Evolutionary conservation across 805 yeast species (phyloP).

Genomic region (Teunomyces kruisii): DNA sequence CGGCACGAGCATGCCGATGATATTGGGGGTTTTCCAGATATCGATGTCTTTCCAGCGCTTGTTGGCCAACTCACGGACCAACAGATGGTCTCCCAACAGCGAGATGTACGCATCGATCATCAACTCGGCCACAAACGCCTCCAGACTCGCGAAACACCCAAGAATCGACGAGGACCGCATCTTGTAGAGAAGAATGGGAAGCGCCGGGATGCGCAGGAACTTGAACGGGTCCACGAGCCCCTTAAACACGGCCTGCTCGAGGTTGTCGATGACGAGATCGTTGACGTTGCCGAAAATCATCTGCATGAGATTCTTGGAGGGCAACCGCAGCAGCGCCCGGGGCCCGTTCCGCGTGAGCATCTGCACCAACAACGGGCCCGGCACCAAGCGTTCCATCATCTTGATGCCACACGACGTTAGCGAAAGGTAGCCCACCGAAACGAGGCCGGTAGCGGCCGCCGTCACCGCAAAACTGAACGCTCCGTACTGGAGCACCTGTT

Average conservation of each 20-base stretch:
- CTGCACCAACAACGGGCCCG: constrained; percentile 30
- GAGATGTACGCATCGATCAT: constrained; percentile 38
- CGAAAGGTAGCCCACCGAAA: constrained; percentile 40
- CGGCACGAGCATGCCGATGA: constrained; percentile 37
- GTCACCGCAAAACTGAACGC: constrained; percentile 35
- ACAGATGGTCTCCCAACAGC: constrained; percentile 35
- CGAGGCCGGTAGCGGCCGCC: constrained; percentile 40
- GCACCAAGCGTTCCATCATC: constrained; percentile 37
- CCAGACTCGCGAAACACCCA: constrained; percentile 21
- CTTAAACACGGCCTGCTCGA: constrained; percentile 29
- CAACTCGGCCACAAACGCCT: constrained; percentile 25
- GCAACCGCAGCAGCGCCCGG: neutral
- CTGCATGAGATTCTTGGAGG: neutral
- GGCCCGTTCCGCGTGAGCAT: constrained; percentile 16
- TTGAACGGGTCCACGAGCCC: constrained; percentile 37
- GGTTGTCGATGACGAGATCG: constrained; percentile 13
- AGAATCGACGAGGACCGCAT: constrained; percentile 35
- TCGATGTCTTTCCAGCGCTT: constrained; percentile 21
- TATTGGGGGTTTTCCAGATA: constrained; percentile 28
- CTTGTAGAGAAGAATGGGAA: constrained; percentile 40
- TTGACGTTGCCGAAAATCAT: constrained; percentile 16
- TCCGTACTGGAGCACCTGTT: constrained; percentile 27
- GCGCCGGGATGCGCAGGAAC: constrained; percentile 35
- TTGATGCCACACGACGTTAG: constrained; percentile 37
- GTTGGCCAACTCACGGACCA: constrained; percentile 17